These are phyloP conservation scores for Termitomyces sp. DNA, from an alignment of 768 basidiomycete species.

Conservation along the genomic window DNA sequence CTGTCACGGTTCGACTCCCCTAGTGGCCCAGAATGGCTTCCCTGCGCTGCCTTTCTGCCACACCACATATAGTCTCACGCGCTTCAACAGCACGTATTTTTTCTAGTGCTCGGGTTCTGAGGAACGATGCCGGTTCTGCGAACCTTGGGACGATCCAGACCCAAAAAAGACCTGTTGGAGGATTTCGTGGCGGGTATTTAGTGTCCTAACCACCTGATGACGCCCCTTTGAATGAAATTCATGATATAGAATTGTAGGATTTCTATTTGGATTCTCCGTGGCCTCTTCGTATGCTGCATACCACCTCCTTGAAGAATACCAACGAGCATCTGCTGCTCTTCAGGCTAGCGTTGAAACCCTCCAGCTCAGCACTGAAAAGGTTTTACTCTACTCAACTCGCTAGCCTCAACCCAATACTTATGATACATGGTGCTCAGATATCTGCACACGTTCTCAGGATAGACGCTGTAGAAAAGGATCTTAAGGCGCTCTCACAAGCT, in stretches of 20 bases:
- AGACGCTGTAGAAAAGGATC: slow-evolving; percentile 85
- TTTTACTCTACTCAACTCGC: slow-evolving; percentile 15
- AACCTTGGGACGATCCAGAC: slow-evolving; percentile 49
- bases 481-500: slow-evolving; percentile 64
- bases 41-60: slow-evolving; percentile 21
- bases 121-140: slow-evolving; percentile 35
- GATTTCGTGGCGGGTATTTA: slow-evolving; percentile 56
- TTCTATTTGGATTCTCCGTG: slow-evolving; percentile 85
- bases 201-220: background rate
- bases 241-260: slow-evolving; percentile 63
- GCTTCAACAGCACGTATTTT: slow-evolving; percentile 27
- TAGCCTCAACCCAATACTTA: background rate
- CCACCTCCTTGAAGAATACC: slow-evolving; percentile 86
- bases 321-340: slow-evolving; percentile 78
- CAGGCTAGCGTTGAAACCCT: slow-evolving; percentile 87
- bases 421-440: slow-evolving; percentile 39
- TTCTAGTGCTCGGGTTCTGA: slow-evolving; percentile 35
- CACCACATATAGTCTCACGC: slow-evolving; percentile 10
- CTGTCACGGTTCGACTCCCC: background rate
- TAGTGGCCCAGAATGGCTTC: slow-evolving; percentile 23
- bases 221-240: slow-evolving; percentile 4
- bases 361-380: slow-evolving; percentile 79
- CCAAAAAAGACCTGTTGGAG: slow-evolving; percentile 73
- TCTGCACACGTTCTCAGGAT: slow-evolving; percentile 79
- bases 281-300: slow-evolving; percentile 86